Percentiles rank a stretch among this genome's conserved stretches.
Evolutionary conservation across 2,329 filamentous ascomycete genomes (phyloP).

Genomic region (Aureobasidium mangrovei): DNA sequence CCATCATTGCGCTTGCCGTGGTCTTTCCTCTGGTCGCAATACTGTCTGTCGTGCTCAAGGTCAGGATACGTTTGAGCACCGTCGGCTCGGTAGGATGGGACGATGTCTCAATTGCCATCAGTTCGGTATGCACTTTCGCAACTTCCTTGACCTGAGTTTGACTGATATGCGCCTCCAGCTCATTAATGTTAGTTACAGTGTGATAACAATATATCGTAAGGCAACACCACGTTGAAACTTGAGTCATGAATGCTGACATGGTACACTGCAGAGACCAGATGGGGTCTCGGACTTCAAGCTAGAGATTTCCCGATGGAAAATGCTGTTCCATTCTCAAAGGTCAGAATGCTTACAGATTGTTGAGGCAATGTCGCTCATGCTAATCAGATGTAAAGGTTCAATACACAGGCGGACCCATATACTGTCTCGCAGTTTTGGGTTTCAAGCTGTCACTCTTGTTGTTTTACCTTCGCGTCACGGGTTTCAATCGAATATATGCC

Average conservation of each 20-base stretch:
- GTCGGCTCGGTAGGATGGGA: conserved; percentile 2
- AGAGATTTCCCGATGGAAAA: neutral
- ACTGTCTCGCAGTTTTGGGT: neutral
- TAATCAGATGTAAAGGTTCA: neutral
- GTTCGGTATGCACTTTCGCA: neutral
- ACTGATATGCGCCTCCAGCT: neutral
- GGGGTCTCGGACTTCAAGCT: neutral
- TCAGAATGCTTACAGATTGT: neutral
- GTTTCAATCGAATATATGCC: neutral
- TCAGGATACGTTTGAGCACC: neutral
- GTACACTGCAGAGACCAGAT: neutral
- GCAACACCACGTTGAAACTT: neutral
- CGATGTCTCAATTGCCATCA: neutral
- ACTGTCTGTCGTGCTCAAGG: neutral
- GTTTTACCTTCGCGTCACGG: neutral
- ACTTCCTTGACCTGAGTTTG: too few species aligned
- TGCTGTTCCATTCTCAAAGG: neutral
- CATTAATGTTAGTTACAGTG: conserved; percentile 1
- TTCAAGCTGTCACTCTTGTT: neutral
- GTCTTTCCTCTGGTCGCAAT: conserved; percentile 1
- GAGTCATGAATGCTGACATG: too few species aligned
- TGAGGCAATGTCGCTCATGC: neutral
- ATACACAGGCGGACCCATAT: neutral
- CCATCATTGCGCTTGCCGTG: neutral
- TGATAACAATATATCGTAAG: neutral